Conservation (phyloP, 257 asterid species). For the Solanum infundibuliforme region DNA sequence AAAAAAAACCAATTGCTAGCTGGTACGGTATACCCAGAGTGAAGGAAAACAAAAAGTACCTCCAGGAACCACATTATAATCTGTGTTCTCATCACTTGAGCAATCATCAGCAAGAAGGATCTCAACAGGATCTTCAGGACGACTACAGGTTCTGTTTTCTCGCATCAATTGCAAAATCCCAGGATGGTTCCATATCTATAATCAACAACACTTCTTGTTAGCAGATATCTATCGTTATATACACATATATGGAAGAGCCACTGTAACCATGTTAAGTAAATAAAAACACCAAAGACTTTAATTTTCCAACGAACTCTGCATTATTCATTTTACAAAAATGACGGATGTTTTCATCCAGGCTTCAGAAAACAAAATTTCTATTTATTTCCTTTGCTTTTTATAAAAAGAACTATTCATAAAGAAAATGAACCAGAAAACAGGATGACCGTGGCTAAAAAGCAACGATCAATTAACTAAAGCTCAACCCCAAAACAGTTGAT, state of each 20-base stretch:
- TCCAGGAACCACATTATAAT: constrained; percentile 63
- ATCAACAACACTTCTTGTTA: neutral
- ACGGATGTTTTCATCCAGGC: neutral
- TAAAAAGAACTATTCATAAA: neutral
- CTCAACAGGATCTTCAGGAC: constrained; percentile 59
- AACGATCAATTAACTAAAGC: neutral
- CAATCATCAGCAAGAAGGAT: constrained; percentile 59
- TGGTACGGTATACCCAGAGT: neutral
- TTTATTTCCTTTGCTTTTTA: neutral
- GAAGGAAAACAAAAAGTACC: constrained; percentile 32
- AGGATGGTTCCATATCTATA: constrained; percentile 99
- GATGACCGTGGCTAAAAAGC: neutral
- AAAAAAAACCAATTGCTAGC: neutral
- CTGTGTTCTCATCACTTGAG: constrained; percentile 81
- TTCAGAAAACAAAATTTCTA: neutral
- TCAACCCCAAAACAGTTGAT: neutral
- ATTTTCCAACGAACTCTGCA: neutral
- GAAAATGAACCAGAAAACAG: neutral
- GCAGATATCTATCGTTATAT: neutral
- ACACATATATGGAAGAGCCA: neutral
- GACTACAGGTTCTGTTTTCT: constrained; percentile 55
- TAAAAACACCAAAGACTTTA: neutral
- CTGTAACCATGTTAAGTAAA: neutral
- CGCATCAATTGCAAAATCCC: constrained; percentile 83
- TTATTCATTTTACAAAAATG: neutral